Base-by-base conservation (phyloP, 2,329 filamentous ascomycete species). In the Fusarium anthophilum region DNA sequence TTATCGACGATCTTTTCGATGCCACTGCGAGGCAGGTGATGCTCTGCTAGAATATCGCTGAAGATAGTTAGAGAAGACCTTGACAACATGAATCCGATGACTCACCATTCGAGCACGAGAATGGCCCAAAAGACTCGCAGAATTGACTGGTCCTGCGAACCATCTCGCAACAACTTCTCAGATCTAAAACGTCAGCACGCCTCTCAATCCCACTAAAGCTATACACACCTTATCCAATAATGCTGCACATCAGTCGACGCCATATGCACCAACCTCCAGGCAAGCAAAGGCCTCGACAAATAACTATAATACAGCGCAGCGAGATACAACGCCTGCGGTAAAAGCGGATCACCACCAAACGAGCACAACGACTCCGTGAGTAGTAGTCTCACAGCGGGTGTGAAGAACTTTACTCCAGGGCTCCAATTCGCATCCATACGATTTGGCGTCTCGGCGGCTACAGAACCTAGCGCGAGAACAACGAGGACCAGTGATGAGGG, bases 1-100 rank as follows among this genome's bases (percentile, higher is more conserved):
- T 76, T 76, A 7, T 76, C 73, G 6, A 76, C 73, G 4, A 76
- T 76, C 30, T 76, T 74, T 5, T 76, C 73, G 7, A 76, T 76
- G 2, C 73, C 73, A 13, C 73, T 76, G 1, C 73, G 71, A 10
- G 73, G 73, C 0, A 76, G 70, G 41, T 76, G 73, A 18, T 76
- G 73, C n/a, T 76, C 73, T 2, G 73, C 73, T 3, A 76, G 59
- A 8, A 76, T 76, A 1, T 76, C 73, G 14, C 73, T 76, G 10
- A 2, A 5, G 2, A 8, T 8, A 0, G 28, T 68, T 20, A 67
- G 65, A 15, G 1, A 4, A 3, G 8, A 1, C 8, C 4, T 41
- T 4, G 2, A 13, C 1, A 3, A 13, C 3, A 1, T 4, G 7
- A 14, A 13, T 2, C 3, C 3, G 6, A 3, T 0, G 1, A 0